These are phyloP conservation scores for Cytospora mali DNA, from an alignment of 2,329 filamentous ascomycete species.

Conservation along the genomic window DNA sequence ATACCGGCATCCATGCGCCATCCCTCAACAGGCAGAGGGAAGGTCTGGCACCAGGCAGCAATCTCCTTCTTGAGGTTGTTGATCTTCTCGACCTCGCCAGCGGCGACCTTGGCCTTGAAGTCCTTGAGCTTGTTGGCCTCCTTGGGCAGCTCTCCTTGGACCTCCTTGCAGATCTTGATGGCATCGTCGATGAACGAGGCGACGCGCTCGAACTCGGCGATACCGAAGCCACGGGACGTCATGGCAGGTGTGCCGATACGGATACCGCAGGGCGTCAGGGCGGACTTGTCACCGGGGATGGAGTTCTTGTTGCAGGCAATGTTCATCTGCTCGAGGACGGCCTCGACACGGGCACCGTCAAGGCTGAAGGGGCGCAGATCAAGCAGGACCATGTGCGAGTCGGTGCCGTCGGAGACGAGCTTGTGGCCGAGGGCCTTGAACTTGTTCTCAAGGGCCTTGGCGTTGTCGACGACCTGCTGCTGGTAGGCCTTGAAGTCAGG, in stretches of 20 bases:
- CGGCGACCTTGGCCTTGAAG: slow-evolving; percentile 90
- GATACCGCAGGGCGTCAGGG: slow-evolving; percentile 90
- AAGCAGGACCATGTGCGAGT: slow-evolving; percentile 95
- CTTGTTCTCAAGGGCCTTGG: slow-evolving; percentile 83
- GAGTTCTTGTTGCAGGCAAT: slow-evolving; percentile 99
- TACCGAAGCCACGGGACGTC: slow-evolving; percentile 92
- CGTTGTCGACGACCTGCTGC: slow-evolving; percentile 87
- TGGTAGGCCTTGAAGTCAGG: slow-evolving; percentile 95
- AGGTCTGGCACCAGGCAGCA: slow-evolving; percentile 79
- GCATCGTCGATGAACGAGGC: slow-evolving; percentile 84
- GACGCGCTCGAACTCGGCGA: slow-evolving; percentile 89
- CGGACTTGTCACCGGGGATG: slow-evolving; percentile 95
- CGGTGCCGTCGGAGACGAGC: slow-evolving; percentile 92
- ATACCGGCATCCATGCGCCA: slow-evolving; percentile 65
- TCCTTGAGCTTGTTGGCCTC: slow-evolving; percentile 99
- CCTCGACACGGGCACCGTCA: slow-evolving; percentile 93
- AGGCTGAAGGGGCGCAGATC: slow-evolving; percentile 86
- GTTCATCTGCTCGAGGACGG: slow-evolving; percentile 95
- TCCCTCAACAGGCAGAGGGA: slow-evolving; percentile 87
- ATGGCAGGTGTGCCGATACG: slow-evolving; percentile 97
- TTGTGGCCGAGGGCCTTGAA: slow-evolving; percentile 90
- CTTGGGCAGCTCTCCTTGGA: slow-evolving; percentile 86
- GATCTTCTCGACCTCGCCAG: slow-evolving; percentile 79
- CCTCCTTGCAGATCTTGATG: slow-evolving; percentile 87
- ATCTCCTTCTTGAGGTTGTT: slow-evolving; percentile 88